A percentile compares a stretch with the other conserved stretches of the same genome.
These are phyloP conservation scores for Reticulascus tulasneorum DNA, from an alignment of 2,329 filamentous ascomycete genomes.

Conservation along the genomic window DNA sequence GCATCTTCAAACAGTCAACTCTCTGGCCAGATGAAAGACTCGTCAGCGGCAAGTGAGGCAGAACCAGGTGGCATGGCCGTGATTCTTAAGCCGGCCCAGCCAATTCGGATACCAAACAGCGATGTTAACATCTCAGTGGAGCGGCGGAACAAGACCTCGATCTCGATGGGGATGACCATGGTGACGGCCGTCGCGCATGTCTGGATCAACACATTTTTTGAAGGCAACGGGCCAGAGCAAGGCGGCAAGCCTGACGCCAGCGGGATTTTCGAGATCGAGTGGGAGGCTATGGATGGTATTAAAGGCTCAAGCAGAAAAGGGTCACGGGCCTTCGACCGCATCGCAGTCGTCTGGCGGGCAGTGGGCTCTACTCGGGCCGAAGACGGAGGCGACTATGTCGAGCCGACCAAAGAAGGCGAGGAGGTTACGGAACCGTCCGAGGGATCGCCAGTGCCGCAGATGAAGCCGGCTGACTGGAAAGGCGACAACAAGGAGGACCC, in stretches of 20 bases:
- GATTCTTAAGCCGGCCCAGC: constrained; percentile 68
- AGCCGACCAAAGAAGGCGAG: constrained; percentile 14
- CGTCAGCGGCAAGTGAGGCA: too few species aligned
- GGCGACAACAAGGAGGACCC: constrained; percentile 47
- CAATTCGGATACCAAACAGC: constrained; percentile 70
- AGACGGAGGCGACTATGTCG: constrained; percentile 19
- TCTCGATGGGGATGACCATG: constrained; percentile 78
- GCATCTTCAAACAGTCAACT: constrained; percentile 3
- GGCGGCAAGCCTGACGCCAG: constrained; percentile 61
- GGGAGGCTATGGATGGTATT: constrained; percentile 82
- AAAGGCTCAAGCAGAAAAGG: constrained; percentile 86
- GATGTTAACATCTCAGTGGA: constrained; percentile 92
- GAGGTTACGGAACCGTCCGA: constrained; percentile 59
- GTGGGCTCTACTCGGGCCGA: constrained; percentile 7
- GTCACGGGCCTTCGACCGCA: constrained; percentile 71
- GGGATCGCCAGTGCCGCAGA: constrained; percentile 67
- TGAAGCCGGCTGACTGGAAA: constrained; percentile 70
- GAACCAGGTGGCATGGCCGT: constrained; percentile 66
- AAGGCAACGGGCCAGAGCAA: constrained; percentile 71
- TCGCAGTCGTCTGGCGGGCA: constrained; percentile 80
- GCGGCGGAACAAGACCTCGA: constrained; percentile 73
- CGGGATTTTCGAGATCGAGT: constrained; percentile 57
- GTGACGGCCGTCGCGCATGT: constrained; percentile 91
- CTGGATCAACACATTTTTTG: constrained; percentile 96
- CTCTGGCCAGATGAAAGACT: constrained; percentile 1